Conservation (phyloP, 306 rosid species). For the Abrus precatorius region DNA sequence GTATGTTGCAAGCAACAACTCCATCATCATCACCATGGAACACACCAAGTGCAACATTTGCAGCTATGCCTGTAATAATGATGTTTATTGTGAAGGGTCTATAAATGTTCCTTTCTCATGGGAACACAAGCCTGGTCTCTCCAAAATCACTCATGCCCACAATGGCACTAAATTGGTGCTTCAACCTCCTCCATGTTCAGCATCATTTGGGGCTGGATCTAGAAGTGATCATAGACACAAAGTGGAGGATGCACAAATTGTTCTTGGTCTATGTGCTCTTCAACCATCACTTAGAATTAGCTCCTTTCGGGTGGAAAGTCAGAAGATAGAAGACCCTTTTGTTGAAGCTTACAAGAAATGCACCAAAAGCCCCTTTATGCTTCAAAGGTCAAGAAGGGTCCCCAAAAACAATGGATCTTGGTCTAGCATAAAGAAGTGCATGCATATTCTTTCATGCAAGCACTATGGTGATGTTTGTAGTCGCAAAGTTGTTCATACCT, state of each 20-base stretch:
- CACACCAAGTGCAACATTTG: slow-evolving; percentile 32
- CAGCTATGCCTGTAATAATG: slow-evolving; percentile 14
- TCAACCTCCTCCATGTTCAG: slow-evolving; percentile 57
- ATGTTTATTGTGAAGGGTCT: slow-evolving; percentile 13
- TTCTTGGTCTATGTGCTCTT: slow-evolving; percentile 11
- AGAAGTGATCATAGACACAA: not conserved
- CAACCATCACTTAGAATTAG: slow-evolving; percentile 21
- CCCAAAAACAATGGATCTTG: slow-evolving; percentile 38
- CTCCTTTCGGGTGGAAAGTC: slow-evolving; percentile 38
- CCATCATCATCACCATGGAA: slow-evolving; percentile 36
- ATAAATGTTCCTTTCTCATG: slow-evolving; percentile 67
- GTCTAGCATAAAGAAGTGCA: slow-evolving; percentile 44
- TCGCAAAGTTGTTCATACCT: not conserved
- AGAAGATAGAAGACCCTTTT: slow-evolving; percentile 64
- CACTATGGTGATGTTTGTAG: slow-evolving; percentile 42
- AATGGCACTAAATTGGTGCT: slow-evolving; percentile 34
- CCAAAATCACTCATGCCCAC: slow-evolving; percentile 43
- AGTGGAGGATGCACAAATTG: slow-evolving; percentile 12
- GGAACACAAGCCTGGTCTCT: slow-evolving; percentile 67
- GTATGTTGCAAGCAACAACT: slow-evolving; percentile 14
- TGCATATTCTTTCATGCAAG: slow-evolving; percentile 50
- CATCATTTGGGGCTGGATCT: slow-evolving; percentile 2
- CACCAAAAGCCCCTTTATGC: slow-evolving; percentile 50
- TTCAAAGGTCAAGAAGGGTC: not conserved
- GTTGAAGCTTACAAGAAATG: slow-evolving; percentile 64